Base-by-base conservation (phyloP, 78 protist species). In the Speleostelium caveatum region DNA sequence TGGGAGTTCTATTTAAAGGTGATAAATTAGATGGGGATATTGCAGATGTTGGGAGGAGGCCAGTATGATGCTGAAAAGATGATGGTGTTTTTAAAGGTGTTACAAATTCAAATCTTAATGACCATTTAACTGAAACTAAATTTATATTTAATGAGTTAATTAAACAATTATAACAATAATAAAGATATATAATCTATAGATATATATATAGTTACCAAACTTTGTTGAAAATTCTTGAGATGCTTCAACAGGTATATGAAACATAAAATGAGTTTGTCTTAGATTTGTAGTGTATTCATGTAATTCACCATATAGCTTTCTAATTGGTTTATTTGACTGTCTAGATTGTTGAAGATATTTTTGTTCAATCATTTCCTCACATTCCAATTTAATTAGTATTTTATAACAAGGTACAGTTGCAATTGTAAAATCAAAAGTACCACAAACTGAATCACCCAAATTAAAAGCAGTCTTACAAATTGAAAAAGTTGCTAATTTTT, bases 231-330 rank as follows among this genome's bases (percentile, higher is more conserved):
- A 83, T n/a, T 83, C 91, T 69, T 71, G 91, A 17, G 78, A 56
- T 19, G 91, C 91, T 42, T 83, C 91, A 1, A 83, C 91, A 33
- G 91, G 91, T 2, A 83, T 83, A 33, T 83, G 91, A 69, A 83
- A 83, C 60, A 69, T 69, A 35, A 83, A 83, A 59, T 83, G 91
- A 24, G 91, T 83, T 59, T 83, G 91, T 83, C 73, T 53, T 21
- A 69, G 14, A 33, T 83, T 83, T 12, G 79, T 42, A 6, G 91
- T 83, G 63, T 53, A 83, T 69, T 83, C 91, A 60, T 83, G 91
- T 14, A 83, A 33, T 24, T 83, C 91, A 24, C 91, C 91, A 69
- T 69, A 83, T 7, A 83, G 51, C n/a, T 74, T 83, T 83, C 91
- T 35, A 33, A 68, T 83, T 53, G 91, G 68, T 69, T 83, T 83